These are phyloP conservation scores for Beauveria varroae DNA, from an alignment of 2,329 filamentous ascomycete genomes.

Conservation along the genomic window DNA sequence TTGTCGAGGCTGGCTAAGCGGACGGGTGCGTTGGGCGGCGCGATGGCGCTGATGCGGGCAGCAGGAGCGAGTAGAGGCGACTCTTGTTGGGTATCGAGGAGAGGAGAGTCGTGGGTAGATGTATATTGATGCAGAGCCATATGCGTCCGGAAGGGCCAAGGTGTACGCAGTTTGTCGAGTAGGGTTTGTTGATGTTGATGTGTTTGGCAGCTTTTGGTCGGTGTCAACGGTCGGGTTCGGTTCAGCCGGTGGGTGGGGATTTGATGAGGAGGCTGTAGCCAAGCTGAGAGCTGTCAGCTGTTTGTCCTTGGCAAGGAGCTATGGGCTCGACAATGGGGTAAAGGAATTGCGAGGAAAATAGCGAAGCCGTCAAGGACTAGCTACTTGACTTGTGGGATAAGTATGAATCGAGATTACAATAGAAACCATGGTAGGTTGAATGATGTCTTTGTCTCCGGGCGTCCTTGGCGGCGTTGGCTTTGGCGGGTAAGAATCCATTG, in stretches of 20 bases:
- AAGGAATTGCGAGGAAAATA: too few species aligned
- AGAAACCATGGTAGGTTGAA: too few species aligned
- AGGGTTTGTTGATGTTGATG: not conserved
- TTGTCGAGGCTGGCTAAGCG: not conserved
- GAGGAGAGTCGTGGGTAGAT: not conserved
- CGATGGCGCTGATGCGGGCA: not conserved
- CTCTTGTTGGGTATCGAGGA: not conserved
- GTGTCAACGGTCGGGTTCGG: constrained; percentile 1
- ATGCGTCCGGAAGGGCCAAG: not conserved
- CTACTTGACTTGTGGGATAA: too few species aligned
- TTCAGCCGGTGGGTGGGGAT: constrained; percentile 1
- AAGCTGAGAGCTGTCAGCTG: not conserved
- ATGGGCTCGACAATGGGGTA: too few species aligned
- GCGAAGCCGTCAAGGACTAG: too few species aligned
- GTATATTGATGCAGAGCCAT: not conserved
- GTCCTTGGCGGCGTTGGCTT: not conserved
- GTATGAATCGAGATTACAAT: too few species aligned
- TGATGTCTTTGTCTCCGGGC: not conserved
- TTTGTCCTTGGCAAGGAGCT: too few species aligned
- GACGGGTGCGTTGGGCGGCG: not conserved
- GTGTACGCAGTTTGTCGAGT: not conserved
- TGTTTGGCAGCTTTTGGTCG: not conserved
- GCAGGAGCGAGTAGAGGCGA: not conserved
- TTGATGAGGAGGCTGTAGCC: not conserved
- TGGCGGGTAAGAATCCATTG: not conserved